Conservation (phyloP, 495 filamentous ascomycete genomes). For the Diplogelasinospora grovesii region DNA sequence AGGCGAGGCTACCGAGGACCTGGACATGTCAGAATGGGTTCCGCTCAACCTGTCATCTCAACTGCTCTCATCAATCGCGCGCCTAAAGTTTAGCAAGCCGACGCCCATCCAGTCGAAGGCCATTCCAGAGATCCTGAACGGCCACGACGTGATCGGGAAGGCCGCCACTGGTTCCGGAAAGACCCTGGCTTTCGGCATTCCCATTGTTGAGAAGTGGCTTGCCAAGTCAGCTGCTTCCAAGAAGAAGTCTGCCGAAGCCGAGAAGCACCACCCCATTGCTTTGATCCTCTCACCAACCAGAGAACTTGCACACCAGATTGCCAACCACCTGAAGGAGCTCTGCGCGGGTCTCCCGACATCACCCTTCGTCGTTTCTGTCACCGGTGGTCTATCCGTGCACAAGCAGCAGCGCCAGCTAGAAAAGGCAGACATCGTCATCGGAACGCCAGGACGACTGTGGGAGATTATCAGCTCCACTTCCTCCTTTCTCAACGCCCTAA, state of each 20-base stretch:
- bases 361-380: constrained; percentile 69
- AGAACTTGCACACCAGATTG: constrained; percentile 87
- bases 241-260: constrained; percentile 11
- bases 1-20: constrained; percentile 34
- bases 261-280: constrained; percentile 56
- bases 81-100: constrained; percentile 69
- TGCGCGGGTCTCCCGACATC: constrained; percentile 54
- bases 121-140: constrained; percentile 69
- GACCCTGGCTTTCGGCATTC: constrained; percentile 76
- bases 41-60: constrained; percentile 60
- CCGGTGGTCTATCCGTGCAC: constrained; percentile 83
- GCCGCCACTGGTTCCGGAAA: constrained; percentile 80
- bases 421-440: constrained; percentile 79
- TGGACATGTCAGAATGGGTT: constrained; percentile 71
- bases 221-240: constrained; percentile 21
- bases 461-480: constrained; percentile 69
- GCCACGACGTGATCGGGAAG: constrained; percentile 74
- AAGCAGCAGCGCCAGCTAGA: constrained; percentile 80
- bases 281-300: constrained; percentile 88
- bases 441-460: constrained; percentile 90
- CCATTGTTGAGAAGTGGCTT: constrained; percentile 63
- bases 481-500: constrained; percentile 53
- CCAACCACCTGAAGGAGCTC: constrained; percentile 70
- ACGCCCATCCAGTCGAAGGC: constrained; percentile 70
- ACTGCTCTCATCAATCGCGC: constrained; percentile 65